Percentiles rank a stretch among this genome's conserved stretches.
phyloP scores from a whole-genome alignment of 305 asterid species.

The Salvia sclarea region DNA sequence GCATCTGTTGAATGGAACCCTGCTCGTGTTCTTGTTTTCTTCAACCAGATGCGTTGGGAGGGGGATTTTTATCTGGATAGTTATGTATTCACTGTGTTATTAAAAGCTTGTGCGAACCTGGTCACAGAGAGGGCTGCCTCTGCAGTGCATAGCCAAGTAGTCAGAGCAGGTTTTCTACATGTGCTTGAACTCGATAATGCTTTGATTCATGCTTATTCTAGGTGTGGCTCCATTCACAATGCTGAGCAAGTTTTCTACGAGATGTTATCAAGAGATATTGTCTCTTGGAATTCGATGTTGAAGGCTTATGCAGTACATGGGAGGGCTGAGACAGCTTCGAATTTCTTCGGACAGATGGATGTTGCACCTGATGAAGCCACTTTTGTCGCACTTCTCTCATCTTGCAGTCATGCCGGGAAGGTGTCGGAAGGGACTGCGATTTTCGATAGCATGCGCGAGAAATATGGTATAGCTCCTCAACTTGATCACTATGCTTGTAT shows the following conservation, averaged over 20 bases:
- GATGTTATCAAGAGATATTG: conserved; percentile 63
- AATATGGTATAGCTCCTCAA: conserved; percentile 68
- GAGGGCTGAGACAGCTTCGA: conserved; percentile 52
- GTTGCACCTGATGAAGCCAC: conserved; percentile 63
- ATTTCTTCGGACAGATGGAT: conserved; percentile 52
- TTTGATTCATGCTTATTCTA: conserved; percentile 68
- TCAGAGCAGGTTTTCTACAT: conserved; percentile 46
- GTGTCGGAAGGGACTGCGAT: conserved; percentile 66
- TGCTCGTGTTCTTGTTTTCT: conserved; percentile 48
- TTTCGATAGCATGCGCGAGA: conserved; percentile 52
- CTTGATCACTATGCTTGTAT: conserved; percentile 86
- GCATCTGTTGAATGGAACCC: conserved; percentile 60
- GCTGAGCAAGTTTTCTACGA: conserved; percentile 59
- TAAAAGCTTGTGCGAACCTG: conserved; percentile 73
- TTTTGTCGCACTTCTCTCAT: conserved; percentile 75
- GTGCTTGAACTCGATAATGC: conserved; percentile 57
- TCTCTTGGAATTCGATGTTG: conserved; percentile 81
- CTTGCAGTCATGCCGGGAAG: conserved; percentile 92
- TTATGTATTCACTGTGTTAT: conserved; percentile 53
- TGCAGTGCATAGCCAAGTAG: conserved; percentile 58
- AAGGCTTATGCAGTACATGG: conserved; percentile 84
- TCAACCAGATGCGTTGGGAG: conserved; percentile 51
- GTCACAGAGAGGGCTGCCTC: conserved; percentile 55
- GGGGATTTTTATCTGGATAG: conserved; percentile 54
- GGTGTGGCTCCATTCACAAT: conserved; percentile 60